Evolutionary conservation across 208 protist genomes (phyloP).

Genomic region (Tritrichomonas musculus): DNA sequence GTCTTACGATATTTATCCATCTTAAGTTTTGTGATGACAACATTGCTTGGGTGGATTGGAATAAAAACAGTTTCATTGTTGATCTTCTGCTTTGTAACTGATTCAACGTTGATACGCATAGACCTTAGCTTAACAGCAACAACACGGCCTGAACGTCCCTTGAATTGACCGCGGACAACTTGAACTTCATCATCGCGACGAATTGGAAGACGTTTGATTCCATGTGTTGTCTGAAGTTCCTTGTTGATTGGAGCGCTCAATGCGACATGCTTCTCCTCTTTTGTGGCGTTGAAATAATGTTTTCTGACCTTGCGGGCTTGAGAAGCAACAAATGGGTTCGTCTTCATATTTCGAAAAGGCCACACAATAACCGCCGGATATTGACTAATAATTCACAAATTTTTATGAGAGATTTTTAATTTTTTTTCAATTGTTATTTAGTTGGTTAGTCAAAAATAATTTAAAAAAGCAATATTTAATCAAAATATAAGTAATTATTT

Average conservation of each 20-base stretch:
- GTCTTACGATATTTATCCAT: conserved; percentile 90
- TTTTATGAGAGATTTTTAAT: too few species aligned
- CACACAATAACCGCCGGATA: too few species aligned
- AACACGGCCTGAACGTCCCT: neutral
- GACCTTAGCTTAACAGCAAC: neutral
- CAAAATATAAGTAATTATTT: too few species aligned
- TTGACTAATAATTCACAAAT: too few species aligned
- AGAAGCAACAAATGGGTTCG: neutral
- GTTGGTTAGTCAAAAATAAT: too few species aligned
- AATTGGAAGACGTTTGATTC: conserved; percentile 1
- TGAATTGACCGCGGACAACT: neutral
- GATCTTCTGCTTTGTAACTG: neutral
- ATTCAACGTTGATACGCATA: conserved; percentile 1
- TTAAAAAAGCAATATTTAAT: too few species aligned
- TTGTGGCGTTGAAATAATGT: neutral
- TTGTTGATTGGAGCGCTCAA: neutral
- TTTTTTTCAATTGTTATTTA: too few species aligned
- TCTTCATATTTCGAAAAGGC: neutral
- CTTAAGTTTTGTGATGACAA: conserved; percentile 96
- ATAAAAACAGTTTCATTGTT: conserved; percentile 38
- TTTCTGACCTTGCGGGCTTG: neutral
- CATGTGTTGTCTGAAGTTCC: neutral
- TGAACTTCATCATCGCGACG: neutral
- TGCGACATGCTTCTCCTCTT: neutral
- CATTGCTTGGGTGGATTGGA: conserved; percentile 89